phyloP scores from a whole-genome alignment of 768 basidiomycete species.

The Kwoniella shandongensis region DNA sequence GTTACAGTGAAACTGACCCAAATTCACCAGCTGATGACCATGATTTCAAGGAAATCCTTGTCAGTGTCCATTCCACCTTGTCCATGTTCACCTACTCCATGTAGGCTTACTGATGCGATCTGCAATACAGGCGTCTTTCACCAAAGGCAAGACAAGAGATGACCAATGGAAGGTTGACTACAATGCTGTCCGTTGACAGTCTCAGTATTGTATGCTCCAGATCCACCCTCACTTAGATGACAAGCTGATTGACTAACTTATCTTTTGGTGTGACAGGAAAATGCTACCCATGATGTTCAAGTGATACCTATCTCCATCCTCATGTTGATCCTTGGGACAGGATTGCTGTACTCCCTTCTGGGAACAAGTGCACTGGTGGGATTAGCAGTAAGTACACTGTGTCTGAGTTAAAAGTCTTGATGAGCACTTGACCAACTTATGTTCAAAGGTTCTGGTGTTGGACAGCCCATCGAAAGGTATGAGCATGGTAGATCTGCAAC shows the following conservation, averaged over 20 bases:
- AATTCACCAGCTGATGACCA: slow-evolving; percentile 53
- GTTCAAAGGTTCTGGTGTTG: slow-evolving; percentile 55
- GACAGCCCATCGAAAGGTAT: slow-evolving; percentile 64
- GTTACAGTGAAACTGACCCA: not conserved
- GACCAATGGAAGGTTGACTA: slow-evolving; percentile 67
- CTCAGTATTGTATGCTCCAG: slow-evolving; percentile 1
- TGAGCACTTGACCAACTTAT: too few relatives aligned
- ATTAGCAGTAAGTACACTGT: slow-evolving; percentile 19
- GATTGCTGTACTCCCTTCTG: slow-evolving; percentile 57
- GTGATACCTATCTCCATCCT: slow-evolving; percentile 57
- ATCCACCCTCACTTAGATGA: not conserved
- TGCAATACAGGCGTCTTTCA: slow-evolving; percentile 58
- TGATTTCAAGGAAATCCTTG: slow-evolving; percentile 57
- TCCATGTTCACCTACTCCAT: too few relatives aligned
- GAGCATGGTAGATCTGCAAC: slow-evolving; percentile 51
- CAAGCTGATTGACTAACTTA: slow-evolving; percentile 53
- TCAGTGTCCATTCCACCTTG: not conserved
- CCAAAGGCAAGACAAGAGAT: slow-evolving; percentile 63
- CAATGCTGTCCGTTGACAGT: slow-evolving; percentile 61
- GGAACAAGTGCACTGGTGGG: slow-evolving; percentile 69
- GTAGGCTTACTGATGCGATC: not conserved
- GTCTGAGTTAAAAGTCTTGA: not conserved
- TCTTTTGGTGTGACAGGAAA: not conserved
- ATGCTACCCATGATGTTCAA: not conserved
- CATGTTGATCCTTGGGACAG: slow-evolving; percentile 53